Percentiles rank a stretch among this genome's conserved stretches.
phyloP scores from a whole-genome alignment of 306 rosid species.

The Pyrus bretschneideri region DNA sequence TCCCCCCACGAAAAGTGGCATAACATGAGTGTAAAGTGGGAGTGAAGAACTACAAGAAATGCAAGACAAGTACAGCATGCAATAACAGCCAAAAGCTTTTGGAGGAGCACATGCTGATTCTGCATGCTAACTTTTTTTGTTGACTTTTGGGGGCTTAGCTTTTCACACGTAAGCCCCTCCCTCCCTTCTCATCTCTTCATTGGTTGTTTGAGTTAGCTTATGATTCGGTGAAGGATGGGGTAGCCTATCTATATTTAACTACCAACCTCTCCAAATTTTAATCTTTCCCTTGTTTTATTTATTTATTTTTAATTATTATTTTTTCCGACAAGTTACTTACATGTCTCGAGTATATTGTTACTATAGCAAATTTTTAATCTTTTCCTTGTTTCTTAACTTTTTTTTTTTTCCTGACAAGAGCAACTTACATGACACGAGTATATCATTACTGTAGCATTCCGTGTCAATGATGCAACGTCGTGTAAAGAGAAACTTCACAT shows the following conservation, averaged over 20 bases:
- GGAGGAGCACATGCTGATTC: not conserved
- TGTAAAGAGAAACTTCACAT: not conserved
- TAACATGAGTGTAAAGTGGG: not conserved
- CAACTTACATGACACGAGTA: too few species aligned
- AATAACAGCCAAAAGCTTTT: not conserved
- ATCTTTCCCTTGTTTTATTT: not conserved
- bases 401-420: not conserved
- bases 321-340: too few species aligned
- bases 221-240: conserved; percentile 31
- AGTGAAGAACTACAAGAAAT: not conserved
- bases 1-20: not conserved
- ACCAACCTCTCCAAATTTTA: conserved; percentile 16
- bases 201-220: conserved; percentile 57
- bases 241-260: conserved; percentile 51
- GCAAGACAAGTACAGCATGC: not conserved
- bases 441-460: too few species aligned
- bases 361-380: not conserved
- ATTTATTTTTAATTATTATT: not conserved
- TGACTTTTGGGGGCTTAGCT: conserved; percentile 28
- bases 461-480: too few species aligned
- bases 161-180: not conserved
- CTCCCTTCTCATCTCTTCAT: not conserved
- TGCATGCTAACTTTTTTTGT: conserved; percentile 12
- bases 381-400: not conserved
- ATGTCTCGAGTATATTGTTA: too few species aligned